phyloP scores from a whole-genome alignment of 2,329 filamentous ascomycete genomes.

The Ophiostoma piceae region DNA sequence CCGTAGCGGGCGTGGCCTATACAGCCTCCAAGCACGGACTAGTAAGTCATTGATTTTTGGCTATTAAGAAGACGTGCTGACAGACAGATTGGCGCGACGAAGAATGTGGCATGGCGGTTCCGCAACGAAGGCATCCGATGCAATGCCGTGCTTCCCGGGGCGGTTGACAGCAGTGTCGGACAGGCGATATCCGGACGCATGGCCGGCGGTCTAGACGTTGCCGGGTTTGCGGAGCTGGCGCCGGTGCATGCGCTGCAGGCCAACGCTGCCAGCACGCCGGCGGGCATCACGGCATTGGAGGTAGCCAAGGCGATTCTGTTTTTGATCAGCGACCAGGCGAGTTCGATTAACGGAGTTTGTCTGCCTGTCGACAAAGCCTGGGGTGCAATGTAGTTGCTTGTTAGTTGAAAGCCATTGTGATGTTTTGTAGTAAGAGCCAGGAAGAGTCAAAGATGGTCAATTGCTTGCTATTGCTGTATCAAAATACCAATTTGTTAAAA shows the following conservation, averaged over 20 bases:
- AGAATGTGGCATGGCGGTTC: constrained; percentile 45
- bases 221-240: constrained; percentile 29
- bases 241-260: constrained; percentile 34
- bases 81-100: constrained; percentile 39
- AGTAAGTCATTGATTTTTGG: constrained; percentile 18
- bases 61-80: background rate
- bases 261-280: constrained; percentile 23
- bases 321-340: constrained; percentile 35
- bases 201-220: constrained; percentile 29
- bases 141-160: constrained; percentile 41
- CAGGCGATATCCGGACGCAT: constrained; percentile 28
- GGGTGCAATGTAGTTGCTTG: constrained; percentile 31
- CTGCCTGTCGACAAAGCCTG: constrained; percentile 38
- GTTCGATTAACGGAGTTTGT: constrained; percentile 35
- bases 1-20: constrained; percentile 35
- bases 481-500: background rate
- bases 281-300: constrained; percentile 32
- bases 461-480: background rate
- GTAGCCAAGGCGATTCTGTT: constrained; percentile 38
- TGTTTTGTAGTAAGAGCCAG: background rate
- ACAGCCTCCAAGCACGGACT: constrained; percentile 37
- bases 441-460: no score
- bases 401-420: background rate
- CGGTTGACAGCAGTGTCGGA: constrained; percentile 33
- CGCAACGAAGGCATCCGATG: constrained; percentile 42